These are phyloP conservation scores for Microcera coccophila DNA, from an alignment of 2,329 filamentous ascomycete species.

Conservation along the genomic window DNA sequence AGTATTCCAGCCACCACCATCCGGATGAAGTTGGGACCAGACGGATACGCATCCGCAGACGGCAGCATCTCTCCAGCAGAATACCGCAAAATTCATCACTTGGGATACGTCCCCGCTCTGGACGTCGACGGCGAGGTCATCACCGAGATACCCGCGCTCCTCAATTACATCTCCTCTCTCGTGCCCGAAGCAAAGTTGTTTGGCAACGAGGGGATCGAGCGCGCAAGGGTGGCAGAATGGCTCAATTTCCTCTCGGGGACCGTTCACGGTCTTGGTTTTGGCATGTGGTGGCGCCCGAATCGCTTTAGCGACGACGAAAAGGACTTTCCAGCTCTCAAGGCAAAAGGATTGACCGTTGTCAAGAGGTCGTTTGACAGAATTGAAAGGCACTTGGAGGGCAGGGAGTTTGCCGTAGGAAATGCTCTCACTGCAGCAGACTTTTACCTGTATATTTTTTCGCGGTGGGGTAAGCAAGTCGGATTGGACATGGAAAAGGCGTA, in stretches of 20 bases:
- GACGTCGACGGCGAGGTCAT: slow-evolving; percentile 26
- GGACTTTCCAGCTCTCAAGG: neutral
- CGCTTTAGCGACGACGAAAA: slow-evolving; percentile 25
- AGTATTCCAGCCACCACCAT: slow-evolving; percentile 23
- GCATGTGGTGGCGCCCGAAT: slow-evolving; percentile 20
- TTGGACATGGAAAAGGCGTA: slow-evolving; percentile 13
- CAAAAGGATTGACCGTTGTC: slow-evolving; percentile 1
- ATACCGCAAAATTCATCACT: slow-evolving; percentile 29
- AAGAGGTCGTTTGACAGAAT: slow-evolving; percentile 9
- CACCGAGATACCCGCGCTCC: slow-evolving; percentile 32
- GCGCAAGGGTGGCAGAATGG: slow-evolving; percentile 31
- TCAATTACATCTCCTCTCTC: slow-evolving; percentile 30
- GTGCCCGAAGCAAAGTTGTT: slow-evolving; percentile 16
- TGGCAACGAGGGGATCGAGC: slow-evolving; percentile 16
- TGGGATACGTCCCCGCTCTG: slow-evolving; percentile 31
- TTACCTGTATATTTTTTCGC: slow-evolving; percentile 19
- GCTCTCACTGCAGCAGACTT: slow-evolving; percentile 17
- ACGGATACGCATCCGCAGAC: slow-evolving; percentile 26
- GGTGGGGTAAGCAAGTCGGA: slow-evolving; percentile 9
- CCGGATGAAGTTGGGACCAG: slow-evolving; percentile 13
- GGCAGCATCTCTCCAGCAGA: slow-evolving; percentile 28
- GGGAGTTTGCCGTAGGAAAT: slow-evolving; percentile 7
- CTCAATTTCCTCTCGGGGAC: slow-evolving; percentile 31
- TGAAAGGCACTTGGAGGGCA: neutral
- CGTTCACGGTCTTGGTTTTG: slow-evolving; percentile 29